Evolutionary conservation across 352 stramenopile species (phyloP).

Genomic region (Globisporangium orthogonon): DNA sequence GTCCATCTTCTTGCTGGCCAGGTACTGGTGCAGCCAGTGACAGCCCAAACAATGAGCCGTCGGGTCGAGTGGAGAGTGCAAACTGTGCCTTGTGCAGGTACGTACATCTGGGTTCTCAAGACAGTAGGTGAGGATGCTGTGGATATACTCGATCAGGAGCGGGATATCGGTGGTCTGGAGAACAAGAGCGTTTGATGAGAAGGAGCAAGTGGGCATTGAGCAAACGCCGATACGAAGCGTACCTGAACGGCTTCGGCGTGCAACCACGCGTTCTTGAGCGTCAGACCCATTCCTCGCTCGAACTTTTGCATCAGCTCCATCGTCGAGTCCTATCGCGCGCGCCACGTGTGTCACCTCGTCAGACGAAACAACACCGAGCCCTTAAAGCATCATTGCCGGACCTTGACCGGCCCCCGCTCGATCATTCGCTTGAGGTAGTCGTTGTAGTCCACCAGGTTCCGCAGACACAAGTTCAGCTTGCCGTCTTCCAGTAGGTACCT

Average conservation of each 20-base stretch:
- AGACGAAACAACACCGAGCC: not conserved
- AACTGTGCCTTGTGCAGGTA: not conserved
- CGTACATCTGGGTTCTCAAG: conserved; percentile 59
- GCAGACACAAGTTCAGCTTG: conserved; percentile 88
- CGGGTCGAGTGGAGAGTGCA: not conserved
- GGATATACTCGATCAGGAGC: conserved; percentile 86
- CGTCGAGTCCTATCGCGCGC: conserved; percentile 37
- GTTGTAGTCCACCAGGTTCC: conserved; percentile 80
- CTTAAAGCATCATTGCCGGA: conserved; percentile 7
- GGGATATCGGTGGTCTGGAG: conserved; percentile 84
- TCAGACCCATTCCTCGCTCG: conserved; percentile 83
- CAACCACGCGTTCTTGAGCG: conserved; percentile 87
- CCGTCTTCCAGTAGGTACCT: conserved; percentile 89
- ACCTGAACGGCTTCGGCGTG: conserved; percentile 87
- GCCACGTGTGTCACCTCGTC: not conserved
- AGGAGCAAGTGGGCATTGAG: not conserved
- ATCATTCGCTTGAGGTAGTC: conserved; percentile 64
- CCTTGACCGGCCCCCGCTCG: conserved; percentile 60
- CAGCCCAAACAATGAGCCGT: not conserved
- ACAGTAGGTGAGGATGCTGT: conserved; percentile 77
- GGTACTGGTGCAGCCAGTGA: conserved; percentile 29
- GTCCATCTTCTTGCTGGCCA: conserved; percentile 64
- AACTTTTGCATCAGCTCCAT: conserved; percentile 78
- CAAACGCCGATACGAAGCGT: not conserved
- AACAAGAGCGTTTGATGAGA: not conserved